A percentile compares a stretch with the other conserved stretches of the same genome.
phyloP scores from a whole-genome alignment of 2,329 filamentous ascomycete species.

The Botrytis tulipae region DNA sequence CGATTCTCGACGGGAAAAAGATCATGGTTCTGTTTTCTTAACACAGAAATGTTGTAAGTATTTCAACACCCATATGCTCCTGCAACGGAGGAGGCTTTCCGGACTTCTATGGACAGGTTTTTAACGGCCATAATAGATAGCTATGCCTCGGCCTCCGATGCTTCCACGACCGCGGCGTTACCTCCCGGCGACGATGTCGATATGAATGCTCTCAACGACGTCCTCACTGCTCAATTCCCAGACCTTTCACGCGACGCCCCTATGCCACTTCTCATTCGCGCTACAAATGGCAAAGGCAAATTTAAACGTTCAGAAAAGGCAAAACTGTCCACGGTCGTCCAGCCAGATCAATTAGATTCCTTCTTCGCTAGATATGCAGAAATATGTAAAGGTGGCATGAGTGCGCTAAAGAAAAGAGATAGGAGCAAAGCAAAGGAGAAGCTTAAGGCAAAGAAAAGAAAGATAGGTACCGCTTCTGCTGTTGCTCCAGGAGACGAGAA shows the following conservation, averaged over 20 bases:
- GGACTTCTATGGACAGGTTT: no score
- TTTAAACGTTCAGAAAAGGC: conserved; percentile 45
- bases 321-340: conserved; percentile 81
- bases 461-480: conserved; percentile 39
- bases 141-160: background rate
- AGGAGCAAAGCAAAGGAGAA: conserved; percentile 80
- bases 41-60: conserved; percentile 71
- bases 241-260: conserved; percentile 59
- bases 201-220: conserved; percentile 8
- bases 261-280: conserved; percentile 72
- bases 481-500: conserved; percentile 15
- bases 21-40: conserved; percentile 71
- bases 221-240: conserved; percentile 51
- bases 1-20: conserved; percentile 47
- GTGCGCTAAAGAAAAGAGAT: conserved; percentile 86
- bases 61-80: background rate
- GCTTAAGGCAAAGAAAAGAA: conserved; percentile 63
- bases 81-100: background rate
- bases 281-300: conserved; percentile 16
- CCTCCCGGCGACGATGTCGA: background rate
- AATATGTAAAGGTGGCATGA: conserved; percentile 86
- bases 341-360: conserved; percentile 68
- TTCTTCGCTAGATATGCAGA: conserved; percentile 90
- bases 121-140: background rate
- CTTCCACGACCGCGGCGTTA: background rate